A percentile compares a stretch with the other conserved stretches of the same genome.
Evolutionary conservation across 2,329 filamentous ascomycete genomes (phyloP).

Genomic region (Monosporascus ibericus): DNA sequence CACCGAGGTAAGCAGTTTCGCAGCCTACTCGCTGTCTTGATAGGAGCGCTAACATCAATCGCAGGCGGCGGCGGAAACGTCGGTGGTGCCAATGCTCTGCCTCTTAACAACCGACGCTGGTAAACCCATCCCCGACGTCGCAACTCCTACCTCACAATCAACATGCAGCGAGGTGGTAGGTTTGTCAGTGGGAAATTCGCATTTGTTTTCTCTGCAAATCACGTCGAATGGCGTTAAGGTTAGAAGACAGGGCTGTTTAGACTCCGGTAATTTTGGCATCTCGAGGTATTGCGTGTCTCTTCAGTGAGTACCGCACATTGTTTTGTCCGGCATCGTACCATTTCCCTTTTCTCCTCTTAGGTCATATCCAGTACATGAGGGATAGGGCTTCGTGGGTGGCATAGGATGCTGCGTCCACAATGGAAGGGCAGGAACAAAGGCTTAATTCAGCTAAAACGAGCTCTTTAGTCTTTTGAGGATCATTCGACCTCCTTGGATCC

Average conservation of each 20-base stretch:
- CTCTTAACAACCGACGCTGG: constrained; percentile 29
- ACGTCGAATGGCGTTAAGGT: constrained; percentile 28
- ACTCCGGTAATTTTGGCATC: constrained; percentile 22
- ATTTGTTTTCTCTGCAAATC: constrained; percentile 18
- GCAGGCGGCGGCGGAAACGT: constrained; percentile 30
- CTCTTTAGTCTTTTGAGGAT: constrained; percentile 6
- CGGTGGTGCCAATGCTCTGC: constrained; percentile 36
- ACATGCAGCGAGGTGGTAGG: constrained; percentile 6
- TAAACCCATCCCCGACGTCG: constrained; percentile 11
- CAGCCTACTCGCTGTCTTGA: background rate
- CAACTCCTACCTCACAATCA: constrained; percentile 2
- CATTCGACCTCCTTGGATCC: constrained; percentile 7
- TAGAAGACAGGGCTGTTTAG: constrained; percentile 27
- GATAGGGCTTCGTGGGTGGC: constrained; percentile 6
- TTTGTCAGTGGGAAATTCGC: constrained; percentile 8
- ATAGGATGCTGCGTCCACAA: constrained; percentile 3
- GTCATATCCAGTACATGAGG: constrained; percentile 7
- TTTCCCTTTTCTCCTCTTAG: constrained; percentile 7
- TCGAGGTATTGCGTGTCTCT: constrained; percentile 15
- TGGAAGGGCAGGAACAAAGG: constrained; percentile 2
- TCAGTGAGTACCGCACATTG: constrained; percentile 13
- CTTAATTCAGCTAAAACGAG: constrained; percentile 7
- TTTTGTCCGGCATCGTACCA: background rate
- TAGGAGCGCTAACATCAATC: constrained; percentile 4
- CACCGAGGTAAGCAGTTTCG: constrained; percentile 28